These are phyloP conservation scores for Lactarius pseudohatsudake DNA, from an alignment of 768 basidiomycete genomes.

Conservation along the genomic window DNA sequence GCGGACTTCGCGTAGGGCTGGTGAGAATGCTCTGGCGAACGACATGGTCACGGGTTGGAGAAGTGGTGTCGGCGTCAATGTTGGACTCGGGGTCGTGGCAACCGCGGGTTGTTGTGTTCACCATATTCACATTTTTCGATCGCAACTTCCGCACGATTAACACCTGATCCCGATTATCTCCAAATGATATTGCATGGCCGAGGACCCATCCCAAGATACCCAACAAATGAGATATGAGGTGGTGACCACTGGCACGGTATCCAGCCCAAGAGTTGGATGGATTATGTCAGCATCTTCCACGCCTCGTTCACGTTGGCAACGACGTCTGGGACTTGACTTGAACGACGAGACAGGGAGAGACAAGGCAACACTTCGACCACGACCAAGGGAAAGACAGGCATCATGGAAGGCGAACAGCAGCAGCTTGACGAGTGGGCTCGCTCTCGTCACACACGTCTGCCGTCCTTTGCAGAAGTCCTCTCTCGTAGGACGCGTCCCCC, in stretches of 20 bases:
- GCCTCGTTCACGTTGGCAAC: constrained; percentile 16
- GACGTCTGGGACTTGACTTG: background rate
- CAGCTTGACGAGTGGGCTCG: constrained; percentile 72
- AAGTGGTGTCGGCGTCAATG: background rate
- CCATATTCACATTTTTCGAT: constrained; percentile 12
- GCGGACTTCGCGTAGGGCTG: constrained; percentile 77
- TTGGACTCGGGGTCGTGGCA: constrained; percentile 8
- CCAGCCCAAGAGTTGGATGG: background rate
- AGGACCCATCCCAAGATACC: background rate
- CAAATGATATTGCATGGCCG: background rate
- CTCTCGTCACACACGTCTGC: constrained; percentile 72
- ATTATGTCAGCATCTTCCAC: constrained; percentile 25
- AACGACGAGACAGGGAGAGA: background rate
- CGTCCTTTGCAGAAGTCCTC: constrained; percentile 89
- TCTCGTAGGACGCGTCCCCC: constrained; percentile 89
- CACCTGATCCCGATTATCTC: constrained; percentile 7
- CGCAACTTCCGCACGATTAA: constrained; percentile 1
- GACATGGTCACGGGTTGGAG: constrained; percentile 33
- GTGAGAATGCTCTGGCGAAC: constrained; percentile 72
- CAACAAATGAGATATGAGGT: background rate
- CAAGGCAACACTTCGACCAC: constrained; percentile 7
- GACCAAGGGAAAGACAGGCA: constrained; percentile 16
- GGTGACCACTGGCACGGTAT: background rate
- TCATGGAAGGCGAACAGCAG: constrained; percentile 38
- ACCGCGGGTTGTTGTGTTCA: constrained; percentile 8